Conservation (phyloP, 106 monocot genomes). For the Amphibolis antarctica region DNA sequence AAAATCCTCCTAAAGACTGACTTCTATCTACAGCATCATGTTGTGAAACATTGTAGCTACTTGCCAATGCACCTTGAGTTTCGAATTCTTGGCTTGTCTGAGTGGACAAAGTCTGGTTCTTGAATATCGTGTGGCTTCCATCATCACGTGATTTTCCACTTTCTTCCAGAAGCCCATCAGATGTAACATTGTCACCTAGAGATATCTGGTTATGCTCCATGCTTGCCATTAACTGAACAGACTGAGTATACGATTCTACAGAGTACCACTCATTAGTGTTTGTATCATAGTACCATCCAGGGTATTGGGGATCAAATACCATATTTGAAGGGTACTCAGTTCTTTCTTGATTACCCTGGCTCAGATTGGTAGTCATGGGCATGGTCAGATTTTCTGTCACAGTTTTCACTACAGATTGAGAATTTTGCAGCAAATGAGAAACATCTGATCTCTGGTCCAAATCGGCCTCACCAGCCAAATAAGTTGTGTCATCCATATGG, state of each 20-base stretch:
- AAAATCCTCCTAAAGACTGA: slow-evolving; percentile 12
- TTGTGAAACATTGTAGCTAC: slow-evolving; percentile 28
- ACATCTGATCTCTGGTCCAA: slow-evolving; percentile 18
- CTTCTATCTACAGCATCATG: slow-evolving; percentile 15
- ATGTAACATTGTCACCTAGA: slow-evolving; percentile 12
- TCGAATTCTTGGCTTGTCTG: slow-evolving; percentile 14
- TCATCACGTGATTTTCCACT: slow-evolving; percentile 3
- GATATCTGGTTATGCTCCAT: slow-evolving; percentile 11
- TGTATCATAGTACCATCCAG: slow-evolving; percentile 89
- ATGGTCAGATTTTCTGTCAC: slow-evolving; percentile 32
- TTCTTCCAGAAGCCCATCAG: slow-evolving; percentile 14
- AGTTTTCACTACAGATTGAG: slow-evolving; percentile 38
- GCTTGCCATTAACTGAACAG: slow-evolving; percentile 12
- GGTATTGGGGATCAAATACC: slow-evolving; percentile 92
- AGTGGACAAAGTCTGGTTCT: slow-evolving; percentile 2
- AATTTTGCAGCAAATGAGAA: slow-evolving; percentile 36
- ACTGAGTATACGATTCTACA: slow-evolving; percentile 65
- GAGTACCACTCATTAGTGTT: slow-evolving; percentile 72
- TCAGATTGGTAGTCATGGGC: slow-evolving; percentile 16
- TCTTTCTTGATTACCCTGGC: slow-evolving; percentile 23
- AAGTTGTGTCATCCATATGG: neutral
- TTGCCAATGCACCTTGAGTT: slow-evolving; percentile 6
- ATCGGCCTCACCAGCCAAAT: slow-evolving; percentile 7
- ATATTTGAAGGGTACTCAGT: slow-evolving; percentile 79
- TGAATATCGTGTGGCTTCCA: slow-evolving; percentile 10